phyloP scores from a whole-genome alignment of 805 yeast species.

The Scheffersomyces stipitis region DNA sequence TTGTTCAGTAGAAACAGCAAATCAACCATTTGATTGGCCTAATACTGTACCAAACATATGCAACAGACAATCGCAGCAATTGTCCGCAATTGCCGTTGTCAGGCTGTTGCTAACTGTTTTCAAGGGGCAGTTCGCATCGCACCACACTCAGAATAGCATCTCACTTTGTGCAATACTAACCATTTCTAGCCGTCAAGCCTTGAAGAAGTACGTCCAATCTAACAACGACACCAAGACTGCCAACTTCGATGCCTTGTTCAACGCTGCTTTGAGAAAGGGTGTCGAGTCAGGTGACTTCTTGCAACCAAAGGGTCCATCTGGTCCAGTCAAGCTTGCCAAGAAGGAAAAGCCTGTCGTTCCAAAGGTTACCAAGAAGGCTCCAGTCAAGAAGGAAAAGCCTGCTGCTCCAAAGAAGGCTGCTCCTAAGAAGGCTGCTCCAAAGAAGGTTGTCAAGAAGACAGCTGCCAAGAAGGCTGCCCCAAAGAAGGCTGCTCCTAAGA shows the following conservation, averaged over 20 bases:
- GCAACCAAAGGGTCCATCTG: conserved; percentile 90
- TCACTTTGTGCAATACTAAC: conserved; percentile 22
- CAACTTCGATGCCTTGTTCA: conserved; percentile 74
- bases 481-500: conserved; percentile 13
- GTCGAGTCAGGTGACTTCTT: conserved; percentile 72
- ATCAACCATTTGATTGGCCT: no score
- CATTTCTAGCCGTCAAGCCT: conserved; percentile 69
- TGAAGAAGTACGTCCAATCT: conserved; percentile 77
- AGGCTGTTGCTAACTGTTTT: no score
- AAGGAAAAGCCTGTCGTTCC: conserved; percentile 18
- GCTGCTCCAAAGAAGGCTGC: conserved; percentile 16
- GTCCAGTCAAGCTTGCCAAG: conserved; percentile 71
- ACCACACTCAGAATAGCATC: no score
- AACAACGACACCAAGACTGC: conserved; percentile 57
- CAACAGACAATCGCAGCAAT: no score
- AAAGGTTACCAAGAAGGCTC: conserved; percentile 7
- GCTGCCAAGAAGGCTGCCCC: conserved; percentile 6
- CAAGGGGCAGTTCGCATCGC: no score
- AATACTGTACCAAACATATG: no score
- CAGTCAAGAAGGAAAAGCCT: conserved; percentile 23
- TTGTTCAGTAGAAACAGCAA: no score
- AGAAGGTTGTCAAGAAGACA: conserved; percentile 20
- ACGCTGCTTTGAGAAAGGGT: conserved; percentile 76
- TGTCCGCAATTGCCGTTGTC: no score
- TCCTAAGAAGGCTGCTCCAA: conserved; percentile 23